Evolutionary conservation across 2,329 filamentous ascomycete species (phyloP), one percentile per base, ranked within the genome.

Genomic region (Dothideomycetes sp.): DNA sequence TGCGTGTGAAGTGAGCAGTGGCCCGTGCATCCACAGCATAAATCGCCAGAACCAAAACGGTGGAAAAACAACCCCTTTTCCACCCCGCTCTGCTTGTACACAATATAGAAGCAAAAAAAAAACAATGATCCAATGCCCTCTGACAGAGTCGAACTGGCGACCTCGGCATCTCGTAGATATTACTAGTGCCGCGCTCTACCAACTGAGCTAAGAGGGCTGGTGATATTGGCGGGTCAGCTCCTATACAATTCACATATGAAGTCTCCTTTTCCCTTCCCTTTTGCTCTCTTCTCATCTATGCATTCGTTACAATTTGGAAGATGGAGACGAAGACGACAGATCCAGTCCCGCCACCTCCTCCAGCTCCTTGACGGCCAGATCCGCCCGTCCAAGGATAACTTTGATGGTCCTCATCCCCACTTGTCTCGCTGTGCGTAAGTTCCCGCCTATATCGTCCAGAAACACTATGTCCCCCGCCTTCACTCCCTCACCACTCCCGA

Each of bases 361-460:
- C 42, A 96, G 62, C 59, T 87, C 77, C 49, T 75, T 79, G 1
- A 96, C 88, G 0, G 89, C 88, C 56, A 88, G 79, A 55, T 75
- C 82, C 1, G 83, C 77, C 57, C 72, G 77, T 2, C 88, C 88
- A 19, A 96, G 63, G 7, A 74, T 67, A 1, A 96, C 91, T 62
- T 89, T 94, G 48, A 96, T 73, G 0, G 89, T 96, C 41, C 71
- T 63, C 58, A 96, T 80, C 0, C 89, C 89, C 16, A 78, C 65
- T 36, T 70, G 71, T 60, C 71, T 83, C 1, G 79, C 91, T 33
- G 73, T 80, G 66, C 88, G 91, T 42, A 96, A 60, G 57, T 98
- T 98, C 61, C 88, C 79, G 2, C 91, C 91, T 57, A 98, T 94
- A 52, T 95, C 88, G 57, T 95, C 91, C 36, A 95, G 62, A 57